These are phyloP conservation scores for Mortierella sp. DNA, from an alignment of 371 early-diverging fungal genomes.

Conservation along the genomic window DNA sequence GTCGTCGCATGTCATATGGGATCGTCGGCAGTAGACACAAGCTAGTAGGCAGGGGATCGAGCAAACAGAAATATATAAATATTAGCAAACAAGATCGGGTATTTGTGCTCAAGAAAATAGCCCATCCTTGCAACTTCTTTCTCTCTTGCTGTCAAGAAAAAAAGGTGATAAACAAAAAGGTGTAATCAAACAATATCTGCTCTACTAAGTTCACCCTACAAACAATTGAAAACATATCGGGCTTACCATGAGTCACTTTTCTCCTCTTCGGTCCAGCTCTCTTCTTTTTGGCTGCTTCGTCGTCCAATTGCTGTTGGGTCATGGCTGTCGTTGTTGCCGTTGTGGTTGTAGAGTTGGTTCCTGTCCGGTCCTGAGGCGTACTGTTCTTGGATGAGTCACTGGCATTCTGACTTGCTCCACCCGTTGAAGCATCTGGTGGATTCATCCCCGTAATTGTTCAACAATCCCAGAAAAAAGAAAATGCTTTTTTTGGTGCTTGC, in stretches of 20 bases:
- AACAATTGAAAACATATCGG: neutral
- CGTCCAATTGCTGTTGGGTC: slow-evolving; percentile 45
- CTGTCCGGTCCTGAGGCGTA: slow-evolving; percentile 5
- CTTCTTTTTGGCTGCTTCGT: slow-evolving; percentile 67
- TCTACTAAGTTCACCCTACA: no score
- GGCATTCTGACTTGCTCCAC: slow-evolving; percentile 3
- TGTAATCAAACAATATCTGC: no score
- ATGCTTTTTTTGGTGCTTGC: no score
- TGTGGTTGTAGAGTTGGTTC: neutral
- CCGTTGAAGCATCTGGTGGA: slow-evolving; percentile 16
- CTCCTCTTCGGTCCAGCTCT: slow-evolving; percentile 75
- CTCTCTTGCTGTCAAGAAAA: no score
- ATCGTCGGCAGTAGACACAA: slow-evolving; percentile 86
- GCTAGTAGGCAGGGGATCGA: slow-evolving; percentile 55
- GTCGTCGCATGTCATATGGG: slow-evolving; percentile 89
- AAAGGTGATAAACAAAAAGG: no score
- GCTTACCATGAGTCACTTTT: slow-evolving; percentile 79
- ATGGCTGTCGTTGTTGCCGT: slow-evolving; percentile 12
- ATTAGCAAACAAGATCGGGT: neutral
- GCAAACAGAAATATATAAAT: neutral
- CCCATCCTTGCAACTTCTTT: no score
- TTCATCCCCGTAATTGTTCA: no score
- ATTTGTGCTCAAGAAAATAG: no score
- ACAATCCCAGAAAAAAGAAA: no score
- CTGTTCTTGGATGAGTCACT: slow-evolving; percentile 5